Percentiles rank a stretch among this genome's conserved stretches.
phyloP scores from a whole-genome alignment of 805 yeast genomes.

The Starmera amethionina region DNA sequence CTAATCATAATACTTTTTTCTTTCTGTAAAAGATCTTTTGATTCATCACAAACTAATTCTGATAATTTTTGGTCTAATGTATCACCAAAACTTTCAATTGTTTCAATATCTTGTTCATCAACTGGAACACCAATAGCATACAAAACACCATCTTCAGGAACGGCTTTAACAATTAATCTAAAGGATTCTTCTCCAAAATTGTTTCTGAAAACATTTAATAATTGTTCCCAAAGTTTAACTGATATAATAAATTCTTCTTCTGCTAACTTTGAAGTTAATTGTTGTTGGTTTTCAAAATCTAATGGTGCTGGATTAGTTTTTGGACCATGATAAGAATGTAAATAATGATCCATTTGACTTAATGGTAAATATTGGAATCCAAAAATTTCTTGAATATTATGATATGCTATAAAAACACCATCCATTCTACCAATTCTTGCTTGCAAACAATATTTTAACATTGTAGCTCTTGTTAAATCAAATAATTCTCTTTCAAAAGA shows the following conservation, averaged over 20 bases:
- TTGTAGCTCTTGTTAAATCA: slow-evolving; percentile 66
- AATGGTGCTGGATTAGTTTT: slow-evolving; percentile 9
- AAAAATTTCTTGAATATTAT: slow-evolving; percentile 68
- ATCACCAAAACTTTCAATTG: slow-evolving; percentile 2
- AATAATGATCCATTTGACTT: slow-evolving; percentile 53
- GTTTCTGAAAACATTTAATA: slow-evolving; percentile 31
- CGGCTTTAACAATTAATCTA: slow-evolving; percentile 23
- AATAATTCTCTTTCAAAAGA: slow-evolving; percentile 74
- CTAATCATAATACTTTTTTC: neutral
- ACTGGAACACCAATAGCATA: slow-evolving; percentile 25
- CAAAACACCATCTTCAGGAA: slow-evolving; percentile 18
- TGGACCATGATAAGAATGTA: slow-evolving; percentile 31
- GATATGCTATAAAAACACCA: slow-evolving; percentile 89
- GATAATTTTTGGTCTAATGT: too few relatives aligned
- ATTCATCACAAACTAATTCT: neutral
- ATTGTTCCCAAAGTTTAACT: slow-evolving; percentile 37
- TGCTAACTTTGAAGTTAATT: slow-evolving; percentile 35
- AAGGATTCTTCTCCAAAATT: slow-evolving; percentile 24
- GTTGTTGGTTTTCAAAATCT: slow-evolving; percentile 8
- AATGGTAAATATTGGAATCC: slow-evolving; percentile 88
- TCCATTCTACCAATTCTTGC: slow-evolving; percentile 96
- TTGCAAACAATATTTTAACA: slow-evolving; percentile 80
- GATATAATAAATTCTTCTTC: slow-evolving; percentile 59
- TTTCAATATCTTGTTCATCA: slow-evolving; percentile 16
- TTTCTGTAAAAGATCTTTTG: neutral